Percentiles rank a stretch among this genome's conserved stretches.
These are phyloP conservation scores for Gaertneriomyces semiglobifer DNA, from an alignment of 192 early-diverging fungal species.

Conservation along the genomic window DNA sequence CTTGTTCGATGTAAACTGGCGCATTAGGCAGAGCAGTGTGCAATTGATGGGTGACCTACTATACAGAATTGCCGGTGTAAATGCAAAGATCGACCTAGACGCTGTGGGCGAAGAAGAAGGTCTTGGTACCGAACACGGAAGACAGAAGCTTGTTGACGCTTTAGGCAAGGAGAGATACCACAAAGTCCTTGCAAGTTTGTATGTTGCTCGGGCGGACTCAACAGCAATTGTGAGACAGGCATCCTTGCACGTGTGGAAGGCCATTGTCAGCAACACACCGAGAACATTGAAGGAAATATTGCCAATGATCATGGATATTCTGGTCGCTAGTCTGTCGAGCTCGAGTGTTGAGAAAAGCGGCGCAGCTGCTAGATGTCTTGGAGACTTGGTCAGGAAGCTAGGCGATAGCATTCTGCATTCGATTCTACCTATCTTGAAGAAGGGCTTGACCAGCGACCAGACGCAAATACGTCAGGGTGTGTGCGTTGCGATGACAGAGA, in stretches of 20 bases:
- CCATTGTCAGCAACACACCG: slow-evolving; percentile 92
- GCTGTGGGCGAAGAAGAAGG: slow-evolving; percentile 56
- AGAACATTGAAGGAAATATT: slow-evolving; percentile 94
- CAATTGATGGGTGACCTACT: slow-evolving; percentile 94
- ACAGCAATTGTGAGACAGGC: slow-evolving; percentile 81
- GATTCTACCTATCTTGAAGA: slow-evolving; percentile 88
- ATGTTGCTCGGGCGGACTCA: slow-evolving; percentile 85
- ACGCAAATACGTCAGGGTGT: slow-evolving; percentile 83
- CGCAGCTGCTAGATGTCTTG: slow-evolving; percentile 86
- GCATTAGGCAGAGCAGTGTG: slow-evolving; percentile 90
- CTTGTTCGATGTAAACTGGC: slow-evolving; percentile 90
- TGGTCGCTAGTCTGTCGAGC: slow-evolving; percentile 76
- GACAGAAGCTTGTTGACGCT: slow-evolving; percentile 68
- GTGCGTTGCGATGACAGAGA: slow-evolving; percentile 87
- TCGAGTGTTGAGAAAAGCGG: slow-evolving; percentile 74
- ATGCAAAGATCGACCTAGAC: slow-evolving; percentile 60
- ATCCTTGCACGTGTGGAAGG: slow-evolving; percentile 91
- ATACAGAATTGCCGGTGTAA: slow-evolving; percentile 85
- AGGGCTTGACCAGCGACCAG: slow-evolving; percentile 66
- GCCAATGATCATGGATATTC: slow-evolving; percentile 84
- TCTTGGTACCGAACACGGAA: slow-evolving; percentile 61
- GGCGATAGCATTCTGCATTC: slow-evolving; percentile 85
- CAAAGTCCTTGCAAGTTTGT: slow-evolving; percentile 81
- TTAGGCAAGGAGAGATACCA: slow-evolving; percentile 85
- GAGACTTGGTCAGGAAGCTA: slow-evolving; percentile 90